Conservation (phyloP, 208 protist species). For the Hexamita inflata region DNA sequence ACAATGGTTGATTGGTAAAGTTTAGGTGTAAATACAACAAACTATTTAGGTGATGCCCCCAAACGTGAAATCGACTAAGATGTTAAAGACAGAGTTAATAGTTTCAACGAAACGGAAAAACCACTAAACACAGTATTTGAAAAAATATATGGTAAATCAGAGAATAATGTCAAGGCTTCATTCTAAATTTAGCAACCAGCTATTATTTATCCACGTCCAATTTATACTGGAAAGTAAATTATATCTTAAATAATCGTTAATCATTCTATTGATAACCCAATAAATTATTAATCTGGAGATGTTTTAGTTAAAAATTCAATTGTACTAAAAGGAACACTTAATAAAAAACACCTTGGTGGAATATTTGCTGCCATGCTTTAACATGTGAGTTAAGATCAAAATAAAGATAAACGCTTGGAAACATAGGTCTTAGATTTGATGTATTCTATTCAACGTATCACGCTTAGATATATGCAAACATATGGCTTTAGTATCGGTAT, state of each 20-base stretch:
- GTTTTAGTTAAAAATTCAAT: background rate
- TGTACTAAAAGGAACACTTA: background rate
- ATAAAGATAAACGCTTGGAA: background rate
- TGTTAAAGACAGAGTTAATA: no score
- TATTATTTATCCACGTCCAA: background rate
- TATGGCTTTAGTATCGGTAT: background rate
- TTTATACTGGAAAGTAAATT: constrained; percentile 23
- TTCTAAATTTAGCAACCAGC: background rate
- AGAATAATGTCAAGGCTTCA: background rate
- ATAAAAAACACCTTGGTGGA: background rate
- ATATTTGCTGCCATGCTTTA: background rate
- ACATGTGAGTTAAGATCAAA: background rate
- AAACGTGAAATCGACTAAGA: background rate
- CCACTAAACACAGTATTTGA: background rate
- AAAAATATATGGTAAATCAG: background rate
- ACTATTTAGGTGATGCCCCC: background rate
- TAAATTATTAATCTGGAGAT: background rate
- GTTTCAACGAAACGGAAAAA: no score
- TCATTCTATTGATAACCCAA: background rate
- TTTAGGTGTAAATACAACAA: background rate
- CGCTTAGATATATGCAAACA: background rate
- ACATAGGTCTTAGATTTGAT: background rate
- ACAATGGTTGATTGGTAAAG: background rate
- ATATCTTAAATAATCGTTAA: background rate
- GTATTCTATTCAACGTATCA: background rate